A percentile compares a stretch with the other conserved stretches of the same genome.
Conservation (phyloP, 306 rosid genomes). For the Macrotyloma uniflorum region DNA sequence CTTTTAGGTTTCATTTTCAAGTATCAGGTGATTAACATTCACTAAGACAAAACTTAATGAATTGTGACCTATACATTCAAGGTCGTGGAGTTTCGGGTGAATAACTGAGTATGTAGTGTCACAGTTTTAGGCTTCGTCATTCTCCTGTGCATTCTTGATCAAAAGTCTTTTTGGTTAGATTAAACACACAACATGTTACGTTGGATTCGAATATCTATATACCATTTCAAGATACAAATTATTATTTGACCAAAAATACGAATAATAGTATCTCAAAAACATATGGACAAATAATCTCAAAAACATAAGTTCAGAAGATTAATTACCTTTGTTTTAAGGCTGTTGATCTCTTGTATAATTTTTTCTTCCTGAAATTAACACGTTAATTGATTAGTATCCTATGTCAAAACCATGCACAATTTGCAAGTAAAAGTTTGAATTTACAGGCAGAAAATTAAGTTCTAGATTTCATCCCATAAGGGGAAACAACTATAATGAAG, state of each 20-base stretch:
- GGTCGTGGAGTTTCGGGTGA: not conserved
- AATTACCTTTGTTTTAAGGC: slow-evolving; percentile 3
- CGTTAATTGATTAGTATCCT: not conserved
- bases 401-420: not conserved
- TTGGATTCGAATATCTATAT: no score
- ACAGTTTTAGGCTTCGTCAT: no score
- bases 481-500: not conserved
- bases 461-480: not conserved
- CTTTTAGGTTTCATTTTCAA: not conserved
- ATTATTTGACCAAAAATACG: not conserved
- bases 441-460: not conserved
- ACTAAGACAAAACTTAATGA: no score
- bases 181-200: no score
- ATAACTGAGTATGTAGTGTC: no score
- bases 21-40: no score
- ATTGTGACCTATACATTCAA: no score
- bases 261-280: not conserved
- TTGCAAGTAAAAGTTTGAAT: not conserved
- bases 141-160: no score
- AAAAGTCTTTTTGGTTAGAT: no score
- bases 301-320: not conserved
- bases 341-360: not conserved
- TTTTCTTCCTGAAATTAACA: slow-evolving; percentile 18
- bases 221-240: not conserved
- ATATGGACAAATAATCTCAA: not conserved